Conservation (phyloP, 2,329 filamentous ascomycete genomes). For the Ploettnerulaceae sp. region DNA sequence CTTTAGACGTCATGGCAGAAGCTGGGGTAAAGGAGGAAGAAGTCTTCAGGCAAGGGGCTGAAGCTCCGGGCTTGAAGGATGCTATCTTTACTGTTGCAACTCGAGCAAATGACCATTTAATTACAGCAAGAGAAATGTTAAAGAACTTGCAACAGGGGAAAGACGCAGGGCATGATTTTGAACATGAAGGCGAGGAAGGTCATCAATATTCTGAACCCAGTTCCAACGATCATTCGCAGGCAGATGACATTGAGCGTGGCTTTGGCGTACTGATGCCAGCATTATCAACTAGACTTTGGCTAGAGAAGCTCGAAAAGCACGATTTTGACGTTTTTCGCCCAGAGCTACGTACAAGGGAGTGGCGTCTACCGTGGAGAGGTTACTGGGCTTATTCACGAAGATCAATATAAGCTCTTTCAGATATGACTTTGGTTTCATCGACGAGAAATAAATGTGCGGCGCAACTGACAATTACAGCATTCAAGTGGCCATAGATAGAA, state of each 20-base stretch:
- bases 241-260: conserved; percentile 55
- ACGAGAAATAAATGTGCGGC: too few relatives aligned
- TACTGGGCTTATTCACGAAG: conserved; percentile 56
- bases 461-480: too few relatives aligned
- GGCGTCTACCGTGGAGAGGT: conserved; percentile 79
- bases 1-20: conserved; percentile 85
- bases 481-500: too few relatives aligned
- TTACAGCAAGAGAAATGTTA: conserved; percentile 89
- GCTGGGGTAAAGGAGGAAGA: conserved; percentile 80
- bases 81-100: conserved; percentile 91
- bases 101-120: conserved; percentile 89
- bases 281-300: conserved; percentile 70
- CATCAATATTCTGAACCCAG: conserved; percentile 44
- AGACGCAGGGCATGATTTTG: conserved; percentile 79
- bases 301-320: conserved; percentile 69
- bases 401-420: conserved; percentile 38
- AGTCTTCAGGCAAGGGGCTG: conserved; percentile 72
- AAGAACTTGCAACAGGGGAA: conserved; percentile 69
- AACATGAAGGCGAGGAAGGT: conserved; percentile 75
- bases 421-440: neutral
- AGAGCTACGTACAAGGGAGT: conserved; percentile 60
- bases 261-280: conserved; percentile 81
- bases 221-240: conserved; percentile 36
- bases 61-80: conserved; percentile 78
- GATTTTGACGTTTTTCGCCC: conserved; percentile 80